These are phyloP conservation scores for Boletus sp. DNA, from an alignment of 768 basidiomycete species.

Conservation along the genomic window DNA sequence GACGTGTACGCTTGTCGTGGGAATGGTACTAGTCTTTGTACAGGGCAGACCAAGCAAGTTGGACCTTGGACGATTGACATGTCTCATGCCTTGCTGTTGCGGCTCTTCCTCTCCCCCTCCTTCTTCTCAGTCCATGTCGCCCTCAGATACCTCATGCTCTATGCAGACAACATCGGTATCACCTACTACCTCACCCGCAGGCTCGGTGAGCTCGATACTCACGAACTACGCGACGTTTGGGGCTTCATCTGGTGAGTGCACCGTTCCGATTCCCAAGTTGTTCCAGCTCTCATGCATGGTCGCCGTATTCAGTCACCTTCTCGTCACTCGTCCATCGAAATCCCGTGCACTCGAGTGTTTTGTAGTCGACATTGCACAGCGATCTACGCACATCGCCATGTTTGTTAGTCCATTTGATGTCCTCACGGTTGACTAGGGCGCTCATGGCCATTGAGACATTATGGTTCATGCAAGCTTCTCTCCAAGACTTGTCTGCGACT, in stretches of 20 bases:
- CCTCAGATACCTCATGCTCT: constrained; percentile 78
- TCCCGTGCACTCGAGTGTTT: constrained; percentile 94
- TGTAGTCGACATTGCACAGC: constrained; percentile 82
- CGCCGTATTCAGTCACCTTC: constrained; percentile 68
- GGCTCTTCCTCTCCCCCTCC: constrained; percentile 87
- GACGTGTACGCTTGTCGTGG: constrained; percentile 14
- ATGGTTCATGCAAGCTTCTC: constrained; percentile 98
- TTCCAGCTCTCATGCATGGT: constrained; percentile 10
- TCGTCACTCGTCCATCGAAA: constrained; percentile 88
- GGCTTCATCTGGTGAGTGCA: constrained; percentile 76
- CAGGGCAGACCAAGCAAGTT: too few species aligned
- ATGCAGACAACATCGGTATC: constrained; percentile 87
- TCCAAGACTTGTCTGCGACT: constrained; percentile 66
- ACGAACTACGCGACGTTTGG: constrained; percentile 83
- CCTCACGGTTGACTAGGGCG: constrained; percentile 9
- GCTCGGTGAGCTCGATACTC: constrained; percentile 61
- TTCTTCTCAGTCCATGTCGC: constrained; percentile 96
- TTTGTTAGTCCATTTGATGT: constrained; percentile 61
- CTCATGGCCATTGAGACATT: constrained; percentile 60
- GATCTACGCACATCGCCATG: constrained; percentile 94
- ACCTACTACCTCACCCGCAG: constrained; percentile 85
- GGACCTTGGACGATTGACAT: neutral
- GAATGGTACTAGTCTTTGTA: constrained; percentile 1
- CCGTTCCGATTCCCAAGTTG: neutral
- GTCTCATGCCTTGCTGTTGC: constrained; percentile 85